These are phyloP conservation scores for Cucumis sativus DNA, from an alignment of 306 rosid species.

Conservation along the genomic window DNA sequence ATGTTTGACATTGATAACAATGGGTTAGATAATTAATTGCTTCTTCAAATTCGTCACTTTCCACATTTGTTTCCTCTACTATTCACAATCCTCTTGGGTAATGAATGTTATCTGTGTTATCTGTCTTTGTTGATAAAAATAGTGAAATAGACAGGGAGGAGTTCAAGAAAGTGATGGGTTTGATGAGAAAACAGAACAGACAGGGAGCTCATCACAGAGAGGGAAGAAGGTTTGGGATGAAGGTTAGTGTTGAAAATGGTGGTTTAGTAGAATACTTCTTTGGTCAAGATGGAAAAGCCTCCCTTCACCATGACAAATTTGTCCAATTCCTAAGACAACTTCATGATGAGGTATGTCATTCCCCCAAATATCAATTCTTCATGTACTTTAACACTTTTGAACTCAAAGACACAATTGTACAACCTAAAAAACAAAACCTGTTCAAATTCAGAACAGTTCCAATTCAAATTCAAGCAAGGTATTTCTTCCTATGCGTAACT, in stretches of 20 bases:
- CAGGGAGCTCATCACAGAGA: conserved; percentile 46
- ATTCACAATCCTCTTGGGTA: not conserved
- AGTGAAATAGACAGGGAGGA: conserved; percentile 60
- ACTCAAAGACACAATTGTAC: too few species aligned
- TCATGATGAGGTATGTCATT: conserved; percentile 44
- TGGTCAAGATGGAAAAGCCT: conserved; percentile 45
- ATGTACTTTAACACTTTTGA: too few species aligned
- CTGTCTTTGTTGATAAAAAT: not conserved
- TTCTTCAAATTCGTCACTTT: not conserved
- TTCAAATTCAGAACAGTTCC: too few species aligned
- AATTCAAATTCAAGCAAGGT: too few species aligned
- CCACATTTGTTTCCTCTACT: not conserved
- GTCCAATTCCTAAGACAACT: conserved; percentile 52
- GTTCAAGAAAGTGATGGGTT: conserved; percentile 62
- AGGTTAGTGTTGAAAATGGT: conserved; percentile 39
- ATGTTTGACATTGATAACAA: conserved; percentile 75
- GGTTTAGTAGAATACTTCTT: conserved; percentile 59
- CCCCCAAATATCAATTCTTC: not conserved
- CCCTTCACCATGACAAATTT: conserved; percentile 47
- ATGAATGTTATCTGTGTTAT: too few species aligned
- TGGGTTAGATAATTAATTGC: conserved; percentile 24
- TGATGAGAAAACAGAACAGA: conserved; percentile 57
- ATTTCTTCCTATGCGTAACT: too few species aligned
- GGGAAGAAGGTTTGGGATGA: conserved; percentile 31
- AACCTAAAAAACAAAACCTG: too few species aligned